Conservation (phyloP, 2,329 filamentous ascomycete genomes). For the Cladophialophora exuberans region DNA sequence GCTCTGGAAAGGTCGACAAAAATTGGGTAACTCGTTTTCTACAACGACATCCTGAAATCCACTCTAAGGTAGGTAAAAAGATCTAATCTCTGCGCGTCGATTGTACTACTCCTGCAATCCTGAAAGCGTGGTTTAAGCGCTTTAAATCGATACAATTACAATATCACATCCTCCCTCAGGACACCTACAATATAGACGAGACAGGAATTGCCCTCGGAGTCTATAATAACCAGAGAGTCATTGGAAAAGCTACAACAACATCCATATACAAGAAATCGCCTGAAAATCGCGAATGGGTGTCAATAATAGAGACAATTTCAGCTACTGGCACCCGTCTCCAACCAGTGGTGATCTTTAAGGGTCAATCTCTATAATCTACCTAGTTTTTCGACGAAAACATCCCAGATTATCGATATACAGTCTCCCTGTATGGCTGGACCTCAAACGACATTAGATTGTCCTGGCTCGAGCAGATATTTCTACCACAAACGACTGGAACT, state of each 20-base stretch:
- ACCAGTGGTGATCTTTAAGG: conserved; percentile 34
- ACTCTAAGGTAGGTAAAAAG: conserved; percentile 24
- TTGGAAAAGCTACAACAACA: conserved; percentile 9
- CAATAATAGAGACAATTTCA: conserved; percentile 30
- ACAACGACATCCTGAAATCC: conserved; percentile 31
- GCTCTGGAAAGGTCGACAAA: conserved; percentile 8
- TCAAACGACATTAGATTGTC: conserved; percentile 26
- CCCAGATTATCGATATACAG: conserved; percentile 28
- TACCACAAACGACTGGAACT: conserved; percentile 15
- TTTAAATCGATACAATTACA: neutral
- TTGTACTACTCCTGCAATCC: conserved; percentile 24
- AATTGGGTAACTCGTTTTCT: conserved; percentile 31
- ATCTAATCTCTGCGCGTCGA: conserved; percentile 28
- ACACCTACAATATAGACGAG: conserved; percentile 32
- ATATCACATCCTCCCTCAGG: conserved; percentile 23
- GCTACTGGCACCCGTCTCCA: conserved; percentile 15
- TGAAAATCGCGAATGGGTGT: conserved; percentile 26
- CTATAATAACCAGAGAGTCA: conserved; percentile 17
- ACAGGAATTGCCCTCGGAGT: conserved; percentile 21
- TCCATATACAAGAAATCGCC: conserved; percentile 14
- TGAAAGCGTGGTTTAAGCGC: conserved; percentile 4
- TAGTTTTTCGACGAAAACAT: conserved; percentile 26
- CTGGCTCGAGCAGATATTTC: conserved; percentile 30
- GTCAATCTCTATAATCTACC: conserved; percentile 25
- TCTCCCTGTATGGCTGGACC: conserved; percentile 32